Conservation (phyloP, 345 rosid genomes). For the Carallia brachiata region DNA sequence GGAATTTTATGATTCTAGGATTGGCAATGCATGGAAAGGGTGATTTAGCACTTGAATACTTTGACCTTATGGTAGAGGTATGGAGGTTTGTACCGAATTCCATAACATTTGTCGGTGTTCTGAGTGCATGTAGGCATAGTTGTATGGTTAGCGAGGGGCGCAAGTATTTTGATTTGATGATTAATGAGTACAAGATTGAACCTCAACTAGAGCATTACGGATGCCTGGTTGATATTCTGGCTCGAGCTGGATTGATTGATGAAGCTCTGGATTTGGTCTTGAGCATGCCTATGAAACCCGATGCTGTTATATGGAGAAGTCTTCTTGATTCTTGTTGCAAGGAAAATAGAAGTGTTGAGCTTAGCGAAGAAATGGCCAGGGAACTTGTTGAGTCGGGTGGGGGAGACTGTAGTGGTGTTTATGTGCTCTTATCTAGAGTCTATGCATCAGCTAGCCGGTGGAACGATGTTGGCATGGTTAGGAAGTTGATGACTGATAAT, state of each 20-base stretch:
- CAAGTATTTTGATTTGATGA: constrained; percentile 55
- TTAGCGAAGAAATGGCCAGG: constrained; percentile 58
- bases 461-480: constrained; percentile 62
- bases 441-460: constrained; percentile 66
- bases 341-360: constrained; percentile 46
- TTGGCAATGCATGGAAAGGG: constrained; percentile 65
- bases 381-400: constrained; percentile 49
- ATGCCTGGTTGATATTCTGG: constrained; percentile 63
- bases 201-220: constrained; percentile 74
- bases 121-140: constrained; percentile 63
- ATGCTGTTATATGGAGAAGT: constrained; percentile 70
- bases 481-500: constrained; percentile 61
- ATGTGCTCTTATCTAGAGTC: constrained; percentile 62
- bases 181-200: constrained; percentile 42
- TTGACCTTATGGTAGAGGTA: constrained; percentile 32
- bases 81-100: constrained; percentile 46
- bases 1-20: constrained; percentile 71
- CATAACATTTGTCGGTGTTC: constrained; percentile 54
- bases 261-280: constrained; percentile 58
- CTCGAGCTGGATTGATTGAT: constrained; percentile 57
- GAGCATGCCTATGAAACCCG: constrained; percentile 68
- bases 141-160: constrained; percentile 59
- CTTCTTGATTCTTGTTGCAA: constrained; percentile 72
- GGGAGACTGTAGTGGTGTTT: constrained; percentile 48
- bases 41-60: constrained; percentile 42